phyloP scores from a whole-genome alignment of 768 basidiomycete species.

The Chalciporus sphaerocephalus region DNA sequence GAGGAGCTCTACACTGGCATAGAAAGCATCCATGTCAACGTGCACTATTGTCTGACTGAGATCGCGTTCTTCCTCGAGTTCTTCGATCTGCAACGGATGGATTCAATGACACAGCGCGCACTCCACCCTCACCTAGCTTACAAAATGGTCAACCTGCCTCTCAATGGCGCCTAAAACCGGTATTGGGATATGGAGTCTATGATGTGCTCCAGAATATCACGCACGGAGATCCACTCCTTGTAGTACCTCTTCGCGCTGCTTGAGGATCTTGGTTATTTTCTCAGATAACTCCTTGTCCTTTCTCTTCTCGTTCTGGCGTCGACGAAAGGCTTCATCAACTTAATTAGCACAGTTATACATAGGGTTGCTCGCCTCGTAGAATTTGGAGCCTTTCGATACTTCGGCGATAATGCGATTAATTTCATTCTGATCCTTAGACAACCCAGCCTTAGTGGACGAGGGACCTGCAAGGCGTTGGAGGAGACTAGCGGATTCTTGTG shows the following conservation, averaged over 20 bases:
- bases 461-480: constrained; percentile 81
- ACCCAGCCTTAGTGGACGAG: constrained; percentile 86
- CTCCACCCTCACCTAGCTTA: constrained; percentile 35
- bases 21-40: constrained; percentile 96
- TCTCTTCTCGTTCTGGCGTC: constrained; percentile 74
- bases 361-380: constrained; percentile 62
- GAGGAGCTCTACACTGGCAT: constrained; percentile 72
- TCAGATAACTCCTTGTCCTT: constrained; percentile 83
- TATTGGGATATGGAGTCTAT: not conserved
- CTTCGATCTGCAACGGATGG: constrained; percentile 41
- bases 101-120: not conserved
- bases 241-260: constrained; percentile 55
- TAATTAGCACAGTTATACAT: not conserved
- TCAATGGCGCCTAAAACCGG: constrained; percentile 52
- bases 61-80: constrained; percentile 74
- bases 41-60: constrained; percentile 84
- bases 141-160: constrained; percentile 61
- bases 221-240: constrained; percentile 55
- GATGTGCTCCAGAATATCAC: constrained; percentile 18
- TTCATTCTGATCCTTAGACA: constrained; percentile 74
- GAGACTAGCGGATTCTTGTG: constrained; percentile 66
- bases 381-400: constrained; percentile 90
- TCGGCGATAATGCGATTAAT: constrained; percentile 88
- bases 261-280: constrained; percentile 66
- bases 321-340: constrained; percentile 1